These are phyloP conservation scores for Xylaria hypoxylon DNA, from an alignment of 2,329 filamentous ascomycete species.

Conservation along the genomic window DNA sequence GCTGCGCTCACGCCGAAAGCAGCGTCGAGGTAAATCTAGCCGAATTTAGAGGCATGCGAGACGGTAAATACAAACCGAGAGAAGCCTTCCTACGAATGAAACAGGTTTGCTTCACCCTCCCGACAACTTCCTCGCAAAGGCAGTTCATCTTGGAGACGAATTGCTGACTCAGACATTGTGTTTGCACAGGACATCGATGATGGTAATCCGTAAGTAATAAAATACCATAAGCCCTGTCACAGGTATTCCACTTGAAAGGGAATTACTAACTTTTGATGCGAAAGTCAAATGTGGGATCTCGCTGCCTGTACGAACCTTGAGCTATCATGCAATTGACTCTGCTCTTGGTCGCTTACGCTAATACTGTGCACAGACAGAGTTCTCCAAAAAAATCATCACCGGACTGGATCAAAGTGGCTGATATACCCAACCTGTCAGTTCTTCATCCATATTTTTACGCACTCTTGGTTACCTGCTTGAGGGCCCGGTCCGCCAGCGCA, in stretches of 20 bases:
- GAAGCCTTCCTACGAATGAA: slow-evolving; percentile 94
- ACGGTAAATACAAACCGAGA: slow-evolving; percentile 87
- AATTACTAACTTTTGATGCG: neutral
- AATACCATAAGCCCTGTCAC: neutral
- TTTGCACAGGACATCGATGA: slow-evolving; percentile 73
- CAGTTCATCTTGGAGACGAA: neutral
- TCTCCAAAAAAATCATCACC: slow-evolving; percentile 76
- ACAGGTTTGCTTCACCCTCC: slow-evolving; percentile 51
- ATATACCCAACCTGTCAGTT: slow-evolving; percentile 85
- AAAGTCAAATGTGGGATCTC: slow-evolving; percentile 83
- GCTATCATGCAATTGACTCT: neutral
- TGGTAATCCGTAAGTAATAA: slow-evolving; percentile 53
- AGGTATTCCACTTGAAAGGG: neutral
- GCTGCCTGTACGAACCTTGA: slow-evolving; percentile 68
- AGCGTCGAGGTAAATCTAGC: slow-evolving; percentile 79
- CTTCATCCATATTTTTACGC: neutral
- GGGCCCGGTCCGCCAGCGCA: no score
- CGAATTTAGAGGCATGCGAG: slow-evolving; percentile 90
- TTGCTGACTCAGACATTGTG: neutral
- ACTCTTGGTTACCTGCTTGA: no score
- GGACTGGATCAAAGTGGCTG: slow-evolving; percentile 85
- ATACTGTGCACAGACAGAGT: slow-evolving; percentile 68
- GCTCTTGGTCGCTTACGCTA: neutral
- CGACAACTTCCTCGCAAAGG: neutral
- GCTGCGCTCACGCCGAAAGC: slow-evolving; percentile 83